Evolutionary conservation across 345 rosid species (phyloP), one percentile per base, ranked within the genome.

Genomic region (Brassica incana): DNA sequence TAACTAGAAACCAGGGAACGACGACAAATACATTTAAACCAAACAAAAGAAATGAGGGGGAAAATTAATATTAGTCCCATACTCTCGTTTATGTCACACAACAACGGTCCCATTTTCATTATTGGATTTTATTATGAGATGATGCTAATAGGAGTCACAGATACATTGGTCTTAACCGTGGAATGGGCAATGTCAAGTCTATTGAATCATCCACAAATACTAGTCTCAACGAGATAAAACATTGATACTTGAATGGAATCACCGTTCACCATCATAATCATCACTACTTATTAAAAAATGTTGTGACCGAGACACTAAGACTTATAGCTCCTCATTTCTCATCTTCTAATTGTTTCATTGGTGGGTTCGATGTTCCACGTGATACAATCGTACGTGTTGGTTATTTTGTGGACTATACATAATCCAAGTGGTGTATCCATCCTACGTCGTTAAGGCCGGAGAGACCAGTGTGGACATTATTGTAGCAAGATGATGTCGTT

Each of bases 341-440:
- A 16, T 85, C 88, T 36, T 77, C 84, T n/a, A 78, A 83, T 50
- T 88, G 87, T 76, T 70, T 54, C 3, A 35, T 83, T 6, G 88
- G 80, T 12, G 91, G 87, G 29, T 86, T 75, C 5, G 35, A 74
- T 18, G 66, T 86, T 18, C 89, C 88, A 12, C 71, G 81, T 11
- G 80, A 63, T 33, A 82, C 87, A 1, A 81, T 80, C 23, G 23
- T 20, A 20, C 35, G 23, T 85, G 36, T 6, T 86, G 61, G 84
- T 80, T 27, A 86, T 83, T 38, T 36, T 72, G 3, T 88, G 89
- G 88, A 85, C 89, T 36, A 83, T 86, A 43, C 89, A 83, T 0
- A 72, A 86, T 64, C 75, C 83, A 4, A 72, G 27, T 3, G 38
- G 43, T 78, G 10, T 86, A 20, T 20, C 23, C 23, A 86, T 33